phyloP scores from a whole-genome alignment of 129 eudicot species.

The Helichrysum umbraculigerum region DNA sequence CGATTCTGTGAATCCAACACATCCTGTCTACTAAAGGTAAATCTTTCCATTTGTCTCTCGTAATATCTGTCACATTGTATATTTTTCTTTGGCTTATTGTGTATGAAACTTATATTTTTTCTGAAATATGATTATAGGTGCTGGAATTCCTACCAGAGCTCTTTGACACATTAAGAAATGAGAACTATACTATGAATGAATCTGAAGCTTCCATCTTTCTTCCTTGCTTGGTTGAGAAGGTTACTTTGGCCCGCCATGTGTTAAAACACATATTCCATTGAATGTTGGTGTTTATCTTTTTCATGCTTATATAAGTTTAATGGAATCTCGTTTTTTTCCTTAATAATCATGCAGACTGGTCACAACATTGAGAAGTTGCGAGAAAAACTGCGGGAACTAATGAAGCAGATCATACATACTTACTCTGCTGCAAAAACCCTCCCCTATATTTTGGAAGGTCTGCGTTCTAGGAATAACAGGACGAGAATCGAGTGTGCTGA shows the following conservation, averaged over 20 bases:
- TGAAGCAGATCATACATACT: conserved; percentile 60
- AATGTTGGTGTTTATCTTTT: conserved; percentile 2
- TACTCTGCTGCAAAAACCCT: conserved; percentile 90
- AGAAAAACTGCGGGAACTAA: conserved; percentile 85
- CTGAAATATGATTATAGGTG: conserved; percentile 48
- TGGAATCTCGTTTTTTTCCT: not conserved
- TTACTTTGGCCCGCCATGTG: conserved; percentile 21
- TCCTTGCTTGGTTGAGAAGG: conserved; percentile 98
- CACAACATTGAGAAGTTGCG: conserved; percentile 95
- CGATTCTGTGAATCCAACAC: conserved; percentile 95
- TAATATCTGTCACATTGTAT: conserved; percentile 1
- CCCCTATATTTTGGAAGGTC: conserved; percentile 88
- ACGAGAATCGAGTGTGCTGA: conserved; percentile 85
- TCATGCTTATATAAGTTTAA: not conserved
- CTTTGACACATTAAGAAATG: conserved; percentile 64
- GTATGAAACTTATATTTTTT: not conserved
- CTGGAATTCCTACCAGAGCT: conserved; percentile 96
- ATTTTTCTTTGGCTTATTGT: conserved; percentile 2
- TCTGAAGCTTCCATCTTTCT: conserved; percentile 94
- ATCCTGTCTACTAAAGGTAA: conserved; percentile 92
- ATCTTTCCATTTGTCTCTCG: not conserved
- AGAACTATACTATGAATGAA: conserved; percentile 86
- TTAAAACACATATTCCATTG: conserved; percentile 6
- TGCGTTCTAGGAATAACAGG: conserved; percentile 91
- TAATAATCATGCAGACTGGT: conserved; percentile 61